These are phyloP conservation scores for Wickerhamiella parazyma DNA, from an alignment of 805 yeast genomes.

Conservation along the genomic window DNA sequence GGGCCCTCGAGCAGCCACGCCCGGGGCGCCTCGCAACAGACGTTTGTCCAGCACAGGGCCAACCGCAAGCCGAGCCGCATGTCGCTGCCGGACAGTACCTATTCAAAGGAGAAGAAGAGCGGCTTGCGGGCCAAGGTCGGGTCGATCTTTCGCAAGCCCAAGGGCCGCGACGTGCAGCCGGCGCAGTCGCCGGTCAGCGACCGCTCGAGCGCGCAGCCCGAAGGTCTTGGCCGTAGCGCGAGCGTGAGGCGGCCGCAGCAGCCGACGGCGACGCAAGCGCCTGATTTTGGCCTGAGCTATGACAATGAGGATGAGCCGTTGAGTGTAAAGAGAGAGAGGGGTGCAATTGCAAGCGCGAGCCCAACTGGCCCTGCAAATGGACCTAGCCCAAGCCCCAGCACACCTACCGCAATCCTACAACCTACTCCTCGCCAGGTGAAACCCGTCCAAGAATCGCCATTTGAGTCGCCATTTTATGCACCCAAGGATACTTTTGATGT, in stretches of 20 bases:
- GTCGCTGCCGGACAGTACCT: conserved; percentile 10
- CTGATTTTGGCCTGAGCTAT: conserved; percentile 13
- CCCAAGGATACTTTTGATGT: too few relatives aligned
- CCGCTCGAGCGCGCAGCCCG: not conserved
- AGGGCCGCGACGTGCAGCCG: conserved; percentile 11
- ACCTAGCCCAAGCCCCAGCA: not conserved
- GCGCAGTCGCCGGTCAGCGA: conserved; percentile 7
- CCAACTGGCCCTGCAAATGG: not conserved
- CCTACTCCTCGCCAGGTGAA: conserved; percentile 1
- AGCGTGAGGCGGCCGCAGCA: conserved; percentile 4
- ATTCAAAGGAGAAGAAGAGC: conserved; percentile 5
- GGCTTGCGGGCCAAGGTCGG: conserved; percentile 26
- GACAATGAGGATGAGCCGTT: not conserved
- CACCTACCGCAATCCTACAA: not conserved
- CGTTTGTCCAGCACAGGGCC: conserved; percentile 3
- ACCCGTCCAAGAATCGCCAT: conserved; percentile 9
- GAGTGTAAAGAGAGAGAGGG: not conserved
- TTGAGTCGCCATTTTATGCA: not conserved
- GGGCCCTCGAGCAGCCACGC: not conserved
- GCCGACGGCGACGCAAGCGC: conserved; percentile 13
- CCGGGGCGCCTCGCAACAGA: conserved; percentile 2
- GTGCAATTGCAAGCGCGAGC: not conserved
- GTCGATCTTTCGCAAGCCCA: conserved; percentile 25
- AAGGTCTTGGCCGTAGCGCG: conserved; percentile 7
- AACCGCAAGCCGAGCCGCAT: conserved; percentile 14